Conservation (phyloP, 495 filamentous ascomycete genomes). For the Penicillium diatomitis region DNA sequence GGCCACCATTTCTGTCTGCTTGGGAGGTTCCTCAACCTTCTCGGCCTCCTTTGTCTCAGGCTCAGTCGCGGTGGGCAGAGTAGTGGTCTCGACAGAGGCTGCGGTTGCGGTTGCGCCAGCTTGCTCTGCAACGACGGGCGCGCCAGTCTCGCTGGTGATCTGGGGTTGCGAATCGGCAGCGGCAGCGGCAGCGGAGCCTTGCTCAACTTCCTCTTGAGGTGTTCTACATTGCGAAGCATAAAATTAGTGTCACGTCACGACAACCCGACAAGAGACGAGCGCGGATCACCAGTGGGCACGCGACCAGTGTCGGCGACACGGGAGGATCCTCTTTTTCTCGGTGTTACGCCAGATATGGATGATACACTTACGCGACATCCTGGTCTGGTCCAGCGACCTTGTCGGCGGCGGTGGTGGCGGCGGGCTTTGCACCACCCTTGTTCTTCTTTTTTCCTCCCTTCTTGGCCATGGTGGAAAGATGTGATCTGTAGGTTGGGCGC, state of each 20-base stretch:
- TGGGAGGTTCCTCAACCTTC: background rate
- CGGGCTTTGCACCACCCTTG: conserved; percentile 28
- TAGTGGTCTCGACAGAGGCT: conserved; percentile 4
- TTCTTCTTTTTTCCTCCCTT: conserved; percentile 38
- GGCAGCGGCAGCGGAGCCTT: conserved; percentile 27
- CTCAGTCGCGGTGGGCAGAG: background rate
- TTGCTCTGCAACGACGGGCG: conserved; percentile 16
- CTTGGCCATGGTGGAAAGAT: conserved; percentile 28
- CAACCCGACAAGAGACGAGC: too few relatives aligned
- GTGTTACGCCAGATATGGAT: background rate
- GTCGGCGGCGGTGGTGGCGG: conserved; percentile 19
- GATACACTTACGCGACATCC: conserved; percentile 33
- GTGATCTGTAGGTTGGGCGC: too few relatives aligned
- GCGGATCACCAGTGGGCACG: background rate
- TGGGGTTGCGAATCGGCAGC: conserved; percentile 20
- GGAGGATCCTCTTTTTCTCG: background rate
- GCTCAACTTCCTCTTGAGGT: conserved; percentile 32
- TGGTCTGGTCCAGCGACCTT: conserved; percentile 28
- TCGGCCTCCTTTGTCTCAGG: conserved; percentile 12
- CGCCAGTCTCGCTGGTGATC: conserved; percentile 13
- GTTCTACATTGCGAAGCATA: conserved; percentile 11
- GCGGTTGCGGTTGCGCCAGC: conserved; percentile 17
- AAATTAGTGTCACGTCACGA: background rate
- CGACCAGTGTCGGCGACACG: conserved; percentile 4
- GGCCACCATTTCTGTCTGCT: conserved; percentile 15